Percentiles rank a stretch among this genome's conserved stretches.
Evolutionary conservation across 495 filamentous ascomycete species (phyloP).

Genomic region (Tetracladium marchalianum): DNA sequence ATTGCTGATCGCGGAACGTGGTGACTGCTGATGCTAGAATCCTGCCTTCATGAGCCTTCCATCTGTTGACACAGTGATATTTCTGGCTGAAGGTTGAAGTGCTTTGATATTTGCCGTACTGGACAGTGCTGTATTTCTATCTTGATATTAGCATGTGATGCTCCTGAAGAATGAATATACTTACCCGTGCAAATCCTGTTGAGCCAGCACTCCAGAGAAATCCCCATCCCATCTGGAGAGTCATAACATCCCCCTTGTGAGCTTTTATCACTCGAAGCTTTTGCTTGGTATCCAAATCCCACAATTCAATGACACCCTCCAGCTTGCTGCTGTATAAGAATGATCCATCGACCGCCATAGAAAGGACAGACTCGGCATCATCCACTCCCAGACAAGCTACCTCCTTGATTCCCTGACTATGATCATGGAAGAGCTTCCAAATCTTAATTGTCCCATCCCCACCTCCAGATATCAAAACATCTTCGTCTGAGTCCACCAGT

Average conservation of each 20-base stretch:
- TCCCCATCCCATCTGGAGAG: constrained; percentile 71
- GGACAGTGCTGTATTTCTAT: constrained; percentile 48
- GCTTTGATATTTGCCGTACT: constrained; percentile 38
- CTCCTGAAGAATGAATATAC: constrained; percentile 3
- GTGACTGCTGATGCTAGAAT: constrained; percentile 80
- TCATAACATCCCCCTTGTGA: constrained; percentile 75
- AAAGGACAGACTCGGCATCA: constrained; percentile 70
- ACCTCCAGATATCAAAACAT: constrained; percentile 79
- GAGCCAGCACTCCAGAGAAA: constrained; percentile 77
- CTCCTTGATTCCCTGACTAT: constrained; percentile 44
- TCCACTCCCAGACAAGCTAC: constrained; percentile 63
- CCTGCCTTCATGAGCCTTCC: constrained; percentile 78
- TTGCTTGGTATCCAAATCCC: constrained; percentile 93
- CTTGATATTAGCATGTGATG: constrained; percentile 4
- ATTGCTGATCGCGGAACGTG: constrained; percentile 51
- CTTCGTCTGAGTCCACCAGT: constrained; percentile 54
- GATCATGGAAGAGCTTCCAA: constrained; percentile 57
- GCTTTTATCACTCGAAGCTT: constrained; percentile 73
- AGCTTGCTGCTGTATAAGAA: constrained; percentile 85
- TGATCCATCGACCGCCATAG: constrained; percentile 73
- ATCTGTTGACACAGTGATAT: constrained; percentile 72
- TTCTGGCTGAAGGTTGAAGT: constrained; percentile 68
- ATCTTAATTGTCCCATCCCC: constrained; percentile 90
- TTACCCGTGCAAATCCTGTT: constrained; percentile 71
- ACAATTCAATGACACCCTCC: constrained; percentile 88